Base-by-base conservation (phyloP, 2,329 filamentous ascomycete genomes). In the Colletotrichum sp. region DNA sequence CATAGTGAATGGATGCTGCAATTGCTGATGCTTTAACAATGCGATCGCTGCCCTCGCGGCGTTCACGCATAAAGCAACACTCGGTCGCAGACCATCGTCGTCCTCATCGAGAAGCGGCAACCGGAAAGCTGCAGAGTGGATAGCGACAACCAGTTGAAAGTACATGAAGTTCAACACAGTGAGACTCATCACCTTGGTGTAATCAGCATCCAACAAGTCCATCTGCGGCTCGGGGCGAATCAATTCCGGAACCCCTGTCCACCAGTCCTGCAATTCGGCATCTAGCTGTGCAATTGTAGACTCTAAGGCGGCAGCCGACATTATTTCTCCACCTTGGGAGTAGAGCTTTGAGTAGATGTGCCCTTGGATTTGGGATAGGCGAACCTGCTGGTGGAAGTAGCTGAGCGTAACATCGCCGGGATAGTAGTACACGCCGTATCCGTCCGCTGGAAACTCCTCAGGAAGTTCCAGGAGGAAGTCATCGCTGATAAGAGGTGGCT, bases 391-490 rank as follows among this genome's bases (percentile, higher is more conserved):
- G 6, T 68, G 64, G n/a, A 75, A 69, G 64, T 68, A 60, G 43
- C 73, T 75, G 43, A 75, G 73, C 4, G 59, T 65, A 2, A 75
- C 64, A 10, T 68, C 48, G 21, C 48, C 57, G 9, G 73, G 73
- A 26, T 75, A 75, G 59, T 73, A 75, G 43, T 52, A 60, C 6
- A 75, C 68, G 48, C 73, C 52, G n/a, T 65, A 75, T 1, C 64
- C 70, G 10, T 75, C 73, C 0, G 70, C 8, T 1, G 73, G 59
- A 24, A 73, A 57, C 32, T 75, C 73, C 34, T 75, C 73, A 3
- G 73, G 73, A 7, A 75, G 70, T 6, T 75, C 73, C 4, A 75
- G 59, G 2, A 75, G 73, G 4, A 75, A 75, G 16, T 75, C 73
- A 5, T 75, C 70, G 57, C 57, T 68, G 32, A 75, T 75, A 5